Percentiles rank a stretch among this genome's conserved stretches.
phyloP scores from a whole-genome alignment of 1,284 basidiomycete species.

The Sporisorium iseilematis-ciliati region DNA sequence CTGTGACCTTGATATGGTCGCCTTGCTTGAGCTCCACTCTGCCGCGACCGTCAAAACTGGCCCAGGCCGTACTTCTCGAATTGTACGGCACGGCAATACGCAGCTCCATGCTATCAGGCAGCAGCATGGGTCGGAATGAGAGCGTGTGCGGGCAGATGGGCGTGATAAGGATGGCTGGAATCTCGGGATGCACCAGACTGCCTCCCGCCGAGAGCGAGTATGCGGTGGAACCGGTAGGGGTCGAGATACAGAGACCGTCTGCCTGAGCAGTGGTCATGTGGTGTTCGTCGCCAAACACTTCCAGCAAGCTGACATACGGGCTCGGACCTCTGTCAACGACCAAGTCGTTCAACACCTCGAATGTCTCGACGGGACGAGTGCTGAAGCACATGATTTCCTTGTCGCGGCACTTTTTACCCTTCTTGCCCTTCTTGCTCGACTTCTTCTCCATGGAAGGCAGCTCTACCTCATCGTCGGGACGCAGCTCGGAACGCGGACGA shows the following conservation, averaged over 20 bases:
- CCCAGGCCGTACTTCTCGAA: slow-evolving; percentile 97
- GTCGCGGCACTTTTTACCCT: slow-evolving; percentile 75
- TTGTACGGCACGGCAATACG: slow-evolving; percentile 98
- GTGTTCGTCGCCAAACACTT: slow-evolving; percentile 97
- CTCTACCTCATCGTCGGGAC: slow-evolving; percentile 31
- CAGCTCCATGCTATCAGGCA: slow-evolving; percentile 98
- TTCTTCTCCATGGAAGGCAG: slow-evolving; percentile 26
- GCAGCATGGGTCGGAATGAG: slow-evolving; percentile 93
- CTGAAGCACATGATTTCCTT: slow-evolving; percentile 98
- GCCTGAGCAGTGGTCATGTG: slow-evolving; percentile 99
- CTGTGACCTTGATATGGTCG: slow-evolving; percentile 98
- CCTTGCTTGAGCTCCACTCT: slow-evolving; percentile 87
- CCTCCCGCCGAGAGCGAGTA: slow-evolving; percentile 95
- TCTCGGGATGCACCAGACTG: slow-evolving; percentile 96
- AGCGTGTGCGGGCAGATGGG: slow-evolving; percentile 99
- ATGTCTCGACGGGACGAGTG: slow-evolving; percentile 93
- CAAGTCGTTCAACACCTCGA: slow-evolving; percentile 97
- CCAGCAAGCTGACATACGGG: slow-evolving; percentile 94
- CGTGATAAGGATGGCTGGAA: slow-evolving; percentile 94
- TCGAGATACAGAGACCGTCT: slow-evolving; percentile 94
- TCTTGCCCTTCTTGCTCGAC: slow-evolving; percentile 75
- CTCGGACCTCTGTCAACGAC: slow-evolving; percentile 98
- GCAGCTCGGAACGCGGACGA: slow-evolving; percentile 21
- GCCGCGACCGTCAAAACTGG: slow-evolving; percentile 96
- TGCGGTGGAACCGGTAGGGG: slow-evolving; percentile 96